Evolutionary conservation across 176 grass and related monocot species (phyloP).

Genomic region (Oropetium thomaeum): DNA sequence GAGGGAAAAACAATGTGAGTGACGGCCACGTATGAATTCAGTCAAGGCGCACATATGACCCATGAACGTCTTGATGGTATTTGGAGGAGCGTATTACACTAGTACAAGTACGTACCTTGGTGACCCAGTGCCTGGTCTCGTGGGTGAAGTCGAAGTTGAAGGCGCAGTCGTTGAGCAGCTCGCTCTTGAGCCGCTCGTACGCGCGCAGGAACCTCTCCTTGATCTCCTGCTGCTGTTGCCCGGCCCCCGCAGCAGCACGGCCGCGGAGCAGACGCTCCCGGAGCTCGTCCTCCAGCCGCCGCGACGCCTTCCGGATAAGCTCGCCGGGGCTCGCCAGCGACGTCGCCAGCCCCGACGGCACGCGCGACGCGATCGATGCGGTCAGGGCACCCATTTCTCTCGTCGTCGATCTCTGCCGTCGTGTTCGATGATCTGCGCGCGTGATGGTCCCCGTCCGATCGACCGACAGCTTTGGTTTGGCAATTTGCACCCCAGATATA

Average conservation of each 20-base stretch:
- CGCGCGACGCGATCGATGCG: slow-evolving; percentile 34
- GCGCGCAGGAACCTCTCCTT: slow-evolving; percentile 42
- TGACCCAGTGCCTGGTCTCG: slow-evolving; percentile 42
- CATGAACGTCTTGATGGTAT: neutral
- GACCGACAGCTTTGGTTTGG: too few species aligned
- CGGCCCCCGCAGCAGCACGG: neutral
- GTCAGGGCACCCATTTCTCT: slow-evolving; percentile 12
- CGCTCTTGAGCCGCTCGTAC: slow-evolving; percentile 54
- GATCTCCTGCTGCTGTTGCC: neutral
- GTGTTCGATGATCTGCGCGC: too few species aligned
- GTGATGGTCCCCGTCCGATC: too few species aligned
- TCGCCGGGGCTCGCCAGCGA: slow-evolving; percentile 35
- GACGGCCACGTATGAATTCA: neutral
- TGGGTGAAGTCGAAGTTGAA: slow-evolving; percentile 55
- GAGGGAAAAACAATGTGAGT: neutral
- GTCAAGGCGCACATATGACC: neutral
- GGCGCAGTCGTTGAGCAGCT: slow-evolving; percentile 39
- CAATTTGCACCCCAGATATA: too few species aligned
- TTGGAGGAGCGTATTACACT: neutral
- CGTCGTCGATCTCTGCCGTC: neutral
- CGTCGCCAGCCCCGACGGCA: slow-evolving; percentile 38
- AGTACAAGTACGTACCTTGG: slow-evolving; percentile 33
- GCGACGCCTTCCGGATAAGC: slow-evolving; percentile 26
- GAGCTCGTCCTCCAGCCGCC: slow-evolving; percentile 45
- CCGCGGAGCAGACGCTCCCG: slow-evolving; percentile 21